Evolutionary conservation across 345 rosid genomes (phyloP), one percentile per base, ranked within the genome.

Genomic region (Carallia brachiata): DNA sequence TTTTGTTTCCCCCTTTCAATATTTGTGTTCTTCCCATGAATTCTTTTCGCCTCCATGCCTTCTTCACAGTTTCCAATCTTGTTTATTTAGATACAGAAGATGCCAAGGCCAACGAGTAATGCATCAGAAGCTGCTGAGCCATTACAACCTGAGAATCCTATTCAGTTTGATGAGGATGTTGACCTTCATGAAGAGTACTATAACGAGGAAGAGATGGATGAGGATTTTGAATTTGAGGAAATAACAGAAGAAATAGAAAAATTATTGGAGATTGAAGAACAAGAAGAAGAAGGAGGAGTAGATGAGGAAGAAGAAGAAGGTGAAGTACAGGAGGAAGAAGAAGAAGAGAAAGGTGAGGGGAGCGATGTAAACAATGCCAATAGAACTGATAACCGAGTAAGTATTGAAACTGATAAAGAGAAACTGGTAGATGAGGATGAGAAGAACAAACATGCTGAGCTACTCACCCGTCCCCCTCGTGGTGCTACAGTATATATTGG

Each of bases 401-500:
- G 52, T 18, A 37, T 69, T 5, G 67, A 65, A 72, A 74, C 74
- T 15, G 80, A 70, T 34, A 84, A 77, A 23, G 76, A 78, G 52
- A 82, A 61, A 27, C 70, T 75, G 30, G 86, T 67, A 74, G 84
- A 85, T 66, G 88, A 67, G 64, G 75, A 86, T 8, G 96, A 87
- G 74, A 82, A 86, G 81, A 79, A 73, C 75, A 86, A 68, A 71
- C 89, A 83, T 74, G 86, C 44, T 28, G 88, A 92, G 70, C 97
- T 94, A 61, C 80, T 94, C n/a, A 78, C 96, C 9, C 92, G 82
- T 73, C 98, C 98, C 70, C 90, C 97, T 23, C 98, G 91, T 79
- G 97, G 97, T 37, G 89, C 99, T 44, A 93, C 92, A 83, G 90
- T 92, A 57, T 94, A 90, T 72, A 80, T 94, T 6, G 97, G 99